Conservation (phyloP, 495 filamentous ascomycete species). For the Sordaria brevicollis region DNA sequence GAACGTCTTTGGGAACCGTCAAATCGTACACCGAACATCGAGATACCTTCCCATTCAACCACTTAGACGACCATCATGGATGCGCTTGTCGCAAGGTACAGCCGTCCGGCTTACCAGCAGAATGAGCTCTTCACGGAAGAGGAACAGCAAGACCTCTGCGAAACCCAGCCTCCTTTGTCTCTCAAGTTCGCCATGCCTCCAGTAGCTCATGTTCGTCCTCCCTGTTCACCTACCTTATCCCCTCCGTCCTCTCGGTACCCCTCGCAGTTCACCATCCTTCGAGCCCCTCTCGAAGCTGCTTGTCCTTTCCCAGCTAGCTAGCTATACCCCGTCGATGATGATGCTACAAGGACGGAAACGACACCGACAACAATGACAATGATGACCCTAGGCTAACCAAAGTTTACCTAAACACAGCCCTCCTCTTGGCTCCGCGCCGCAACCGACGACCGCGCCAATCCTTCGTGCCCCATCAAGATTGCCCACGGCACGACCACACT, state of each 20-base stretch:
- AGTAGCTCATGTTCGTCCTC: slow-evolving; percentile 66
- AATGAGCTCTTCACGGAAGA: slow-evolving; percentile 63
- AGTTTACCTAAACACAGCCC: slow-evolving; percentile 40
- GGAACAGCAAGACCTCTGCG: slow-evolving; percentile 63
- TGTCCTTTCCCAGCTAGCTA: background rate
- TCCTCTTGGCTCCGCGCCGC: slow-evolving; percentile 90
- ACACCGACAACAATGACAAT: slow-evolving; percentile 2
- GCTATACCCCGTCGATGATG: background rate
- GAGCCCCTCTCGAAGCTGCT: background rate
- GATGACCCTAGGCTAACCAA: background rate
- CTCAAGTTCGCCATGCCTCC: slow-evolving; percentile 91
- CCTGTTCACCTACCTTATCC: background rate
- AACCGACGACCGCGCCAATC: slow-evolving; percentile 95
- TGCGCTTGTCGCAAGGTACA: slow-evolving; percentile 83
- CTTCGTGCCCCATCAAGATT: slow-evolving; percentile 94
- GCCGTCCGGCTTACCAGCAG: slow-evolving; percentile 52
- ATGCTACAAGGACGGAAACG: background rate
- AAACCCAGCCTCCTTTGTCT: slow-evolving; percentile 56
- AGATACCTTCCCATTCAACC: background rate
- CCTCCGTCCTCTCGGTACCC: background rate
- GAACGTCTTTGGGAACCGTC: background rate
- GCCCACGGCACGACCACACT: slow-evolving; percentile 99
- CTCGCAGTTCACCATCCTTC: background rate
- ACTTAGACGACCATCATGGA: slow-evolving; percentile 53
- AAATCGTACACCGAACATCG: background rate